These are phyloP conservation scores for Aspergillus pseudoglaucus DNA, from an alignment of 2,329 filamentous ascomycete species.

Conservation along the genomic window DNA sequence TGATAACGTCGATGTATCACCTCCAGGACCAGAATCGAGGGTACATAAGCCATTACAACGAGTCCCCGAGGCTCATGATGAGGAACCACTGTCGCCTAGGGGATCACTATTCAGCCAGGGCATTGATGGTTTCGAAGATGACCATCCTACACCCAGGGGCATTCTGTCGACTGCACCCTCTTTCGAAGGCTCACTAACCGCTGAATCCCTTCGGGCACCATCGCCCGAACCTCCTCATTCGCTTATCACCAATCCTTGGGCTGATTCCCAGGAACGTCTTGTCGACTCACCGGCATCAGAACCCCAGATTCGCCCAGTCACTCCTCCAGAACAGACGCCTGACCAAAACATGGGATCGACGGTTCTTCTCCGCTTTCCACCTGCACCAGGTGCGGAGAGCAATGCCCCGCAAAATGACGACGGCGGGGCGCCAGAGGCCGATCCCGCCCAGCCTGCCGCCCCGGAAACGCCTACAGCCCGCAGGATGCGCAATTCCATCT, in stretches of 20 bases:
- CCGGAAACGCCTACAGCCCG: constrained; percentile 33
- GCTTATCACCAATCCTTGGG: constrained; percentile 35
- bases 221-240: constrained; percentile 29
- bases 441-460: constrained; percentile 10
- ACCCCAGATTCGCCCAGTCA: constrained; percentile 18
- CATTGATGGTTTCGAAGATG: constrained; percentile 27
- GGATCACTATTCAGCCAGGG: constrained; percentile 29
- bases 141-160: constrained; percentile 26
- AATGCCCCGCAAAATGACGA: constrained; percentile 7
- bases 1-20: constrained; percentile 27
- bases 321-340: constrained; percentile 17
- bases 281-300: constrained; percentile 16
- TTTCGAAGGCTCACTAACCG: constrained; percentile 25
- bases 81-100: constrained; percentile 20
- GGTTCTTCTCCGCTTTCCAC: constrained; percentile 33
- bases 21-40: constrained; percentile 13
- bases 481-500: constrained; percentile 42
- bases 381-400: constrained; percentile 30
- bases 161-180: constrained; percentile 28
- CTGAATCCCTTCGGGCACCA: constrained; percentile 22
- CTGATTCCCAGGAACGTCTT: constrained; percentile 16
- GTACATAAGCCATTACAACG: constrained; percentile 13
- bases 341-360: constrained; percentile 21
- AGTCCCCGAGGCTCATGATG: constrained; percentile 9
- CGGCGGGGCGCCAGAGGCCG: constrained; percentile 9